phyloP scores from a whole-genome alignment of 2,329 filamentous ascomycete genomes.

The Scopulariopsis brevicaulis region DNA sequence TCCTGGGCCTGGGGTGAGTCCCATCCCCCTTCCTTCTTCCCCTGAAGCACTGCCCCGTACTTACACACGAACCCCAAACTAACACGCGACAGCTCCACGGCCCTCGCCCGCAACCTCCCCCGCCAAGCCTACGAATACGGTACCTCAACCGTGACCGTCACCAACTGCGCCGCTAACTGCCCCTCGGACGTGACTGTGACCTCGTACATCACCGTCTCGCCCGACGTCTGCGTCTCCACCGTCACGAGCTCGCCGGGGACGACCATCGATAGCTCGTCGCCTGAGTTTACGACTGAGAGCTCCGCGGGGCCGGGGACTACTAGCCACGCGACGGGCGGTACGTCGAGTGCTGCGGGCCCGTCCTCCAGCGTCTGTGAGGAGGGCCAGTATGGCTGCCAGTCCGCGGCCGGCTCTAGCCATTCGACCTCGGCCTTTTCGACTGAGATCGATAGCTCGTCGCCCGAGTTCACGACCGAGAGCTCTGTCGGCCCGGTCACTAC shows the following conservation, averaged over 20 bases:
- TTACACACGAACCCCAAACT: background rate
- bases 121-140: background rate
- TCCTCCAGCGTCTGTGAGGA: too few relatives aligned
- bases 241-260: background rate
- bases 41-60: background rate
- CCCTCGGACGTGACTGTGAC: background rate
- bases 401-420: too few relatives aligned
- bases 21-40: background rate
- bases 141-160: background rate
- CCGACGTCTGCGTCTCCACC: background rate
- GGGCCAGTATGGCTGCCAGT: too few relatives aligned
- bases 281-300: background rate
- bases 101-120: background rate
- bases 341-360: too few relatives aligned
- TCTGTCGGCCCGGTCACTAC: background rate
- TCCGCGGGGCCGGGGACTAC: background rate
- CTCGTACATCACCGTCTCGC: background rate
- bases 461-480: background rate
- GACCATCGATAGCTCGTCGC: background rate
- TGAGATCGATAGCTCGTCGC: background rate
- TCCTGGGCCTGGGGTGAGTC: slow-evolving; percentile 1
- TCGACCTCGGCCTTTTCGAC: background rate
- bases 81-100: background rate
- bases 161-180: background rate
- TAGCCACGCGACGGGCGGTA: background rate